These are phyloP conservation scores for Trichoderma sp. DNA, from an alignment of 2,329 filamentous ascomycete genomes.

Conservation along the genomic window DNA sequence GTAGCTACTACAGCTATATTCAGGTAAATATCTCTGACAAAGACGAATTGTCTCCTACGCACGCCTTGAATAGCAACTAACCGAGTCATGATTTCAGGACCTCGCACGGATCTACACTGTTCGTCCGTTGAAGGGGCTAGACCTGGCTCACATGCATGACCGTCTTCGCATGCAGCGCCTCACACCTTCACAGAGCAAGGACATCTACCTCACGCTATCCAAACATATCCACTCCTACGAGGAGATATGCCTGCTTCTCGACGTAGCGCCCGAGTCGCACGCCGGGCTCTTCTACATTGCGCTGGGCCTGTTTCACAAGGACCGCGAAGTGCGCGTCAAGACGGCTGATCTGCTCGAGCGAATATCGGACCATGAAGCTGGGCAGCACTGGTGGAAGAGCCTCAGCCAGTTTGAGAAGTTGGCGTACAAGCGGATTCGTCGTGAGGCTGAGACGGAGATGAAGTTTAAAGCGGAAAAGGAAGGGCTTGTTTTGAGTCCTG, in stretches of 20 bases:
- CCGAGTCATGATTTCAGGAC: conserved; percentile 52
- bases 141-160: conserved; percentile 91
- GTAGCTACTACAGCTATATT: conserved; percentile 94
- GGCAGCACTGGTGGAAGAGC: conserved; percentile 87
- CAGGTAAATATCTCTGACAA: conserved; percentile 59
- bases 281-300: conserved; percentile 89
- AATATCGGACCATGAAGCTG: conserved; percentile 84
- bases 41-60: neutral
- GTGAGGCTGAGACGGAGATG: conserved; percentile 62
- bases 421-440: conserved; percentile 78
- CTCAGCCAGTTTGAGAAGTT: conserved; percentile 88
- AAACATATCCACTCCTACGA: conserved; percentile 78
- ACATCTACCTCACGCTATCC: conserved; percentile 82
- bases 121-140: conserved; percentile 75
- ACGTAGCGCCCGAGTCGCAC: conserved; percentile 81
- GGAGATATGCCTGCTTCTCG: conserved; percentile 82
- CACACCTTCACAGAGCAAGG: conserved; percentile 72
- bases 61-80: neutral
- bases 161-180: conserved; percentile 82
- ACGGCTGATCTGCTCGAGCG: conserved; percentile 81
- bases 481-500: conserved; percentile 40
- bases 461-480: conserved; percentile 52
- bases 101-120: conserved; percentile 66
- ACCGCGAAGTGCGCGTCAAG: conserved; percentile 74
- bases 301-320: conserved; percentile 89